phyloP scores from a whole-genome alignment of 345 rosid species.

The Camelina sativa region DNA sequence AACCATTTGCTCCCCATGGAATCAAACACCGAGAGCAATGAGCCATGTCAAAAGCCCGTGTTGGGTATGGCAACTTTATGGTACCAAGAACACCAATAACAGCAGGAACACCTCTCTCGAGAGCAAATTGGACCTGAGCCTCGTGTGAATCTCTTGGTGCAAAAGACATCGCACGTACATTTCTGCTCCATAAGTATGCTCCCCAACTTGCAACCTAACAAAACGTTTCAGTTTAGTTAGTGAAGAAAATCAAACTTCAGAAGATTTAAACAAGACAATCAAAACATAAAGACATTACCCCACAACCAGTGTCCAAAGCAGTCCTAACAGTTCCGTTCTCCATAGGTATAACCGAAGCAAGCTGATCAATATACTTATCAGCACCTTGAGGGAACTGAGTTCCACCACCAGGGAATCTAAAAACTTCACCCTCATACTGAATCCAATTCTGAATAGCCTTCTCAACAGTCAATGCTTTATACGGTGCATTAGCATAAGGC shows the following conservation, averaged over 20 bases:
- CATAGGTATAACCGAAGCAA: conserved; percentile 90
- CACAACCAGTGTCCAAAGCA: conserved; percentile 97
- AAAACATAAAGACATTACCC: conserved; percentile 57
- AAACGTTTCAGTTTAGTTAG: background rate
- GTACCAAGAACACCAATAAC: conserved; percentile 98
- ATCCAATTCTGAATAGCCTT: conserved; percentile 99
- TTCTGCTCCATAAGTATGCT: conserved; percentile 97
- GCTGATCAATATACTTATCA: conserved; percentile 90
- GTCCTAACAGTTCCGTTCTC: conserved; percentile 93
- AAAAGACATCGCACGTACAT: conserved; percentile 94
- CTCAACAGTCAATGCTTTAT: conserved; percentile 96
- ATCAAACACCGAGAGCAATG: conserved; percentile 99
- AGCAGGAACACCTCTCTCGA: conserved; percentile 99
- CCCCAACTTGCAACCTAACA: conserved; percentile 98
- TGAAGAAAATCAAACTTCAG: background rate
- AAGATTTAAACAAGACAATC: conserved; percentile 1
- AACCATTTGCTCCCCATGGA: conserved; percentile 97
- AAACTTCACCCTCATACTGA: conserved; percentile 93
- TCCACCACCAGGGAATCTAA: conserved; percentile 98
- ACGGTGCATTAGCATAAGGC: conserved; percentile 97
- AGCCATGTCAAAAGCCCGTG: conserved; percentile 96
- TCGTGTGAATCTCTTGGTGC: conserved; percentile 99
- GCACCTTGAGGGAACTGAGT: conserved; percentile 99
- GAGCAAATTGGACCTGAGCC: conserved; percentile 99
- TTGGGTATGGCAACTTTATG: conserved; percentile 87